These are phyloP conservation scores for Cercophora scortea DNA, from an alignment of 495 filamentous ascomycete genomes.

Conservation along the genomic window DNA sequence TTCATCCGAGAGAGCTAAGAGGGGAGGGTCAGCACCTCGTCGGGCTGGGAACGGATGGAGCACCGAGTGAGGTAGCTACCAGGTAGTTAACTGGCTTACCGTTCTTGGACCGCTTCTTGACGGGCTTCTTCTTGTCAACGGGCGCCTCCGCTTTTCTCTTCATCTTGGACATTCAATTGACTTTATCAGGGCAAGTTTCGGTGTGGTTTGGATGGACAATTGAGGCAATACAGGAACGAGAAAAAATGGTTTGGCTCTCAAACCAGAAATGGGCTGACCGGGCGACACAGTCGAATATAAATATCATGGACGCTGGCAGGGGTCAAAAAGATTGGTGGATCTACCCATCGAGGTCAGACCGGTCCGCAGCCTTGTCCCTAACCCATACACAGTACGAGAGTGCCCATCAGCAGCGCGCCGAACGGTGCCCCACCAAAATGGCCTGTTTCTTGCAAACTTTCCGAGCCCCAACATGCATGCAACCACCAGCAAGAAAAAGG, in stretches of 20 bases:
- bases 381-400: too few relatives aligned
- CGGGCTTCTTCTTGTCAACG: conserved; percentile 24
- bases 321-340: too few relatives aligned
- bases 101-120: conserved; percentile 38
- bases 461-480: too few relatives aligned
- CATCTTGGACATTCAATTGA: conserved; percentile 29
- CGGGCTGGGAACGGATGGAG: neutral
- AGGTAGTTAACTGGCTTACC: conserved; percentile 25
- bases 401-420: too few relatives aligned
- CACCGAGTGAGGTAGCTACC: too few relatives aligned
- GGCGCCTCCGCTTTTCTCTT: conserved; percentile 41
- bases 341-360: too few relatives aligned
- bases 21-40: conserved; percentile 10
- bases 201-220: neutral
- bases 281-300: too few relatives aligned
- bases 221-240: neutral
- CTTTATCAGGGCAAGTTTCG: neutral
- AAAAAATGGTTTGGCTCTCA: neutral
- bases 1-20: conserved; percentile 31
- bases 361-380: too few relatives aligned
- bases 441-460: too few relatives aligned
- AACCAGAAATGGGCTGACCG: conserved; percentile 18
- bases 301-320: too few relatives aligned
- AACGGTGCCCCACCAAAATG: too few relatives aligned
- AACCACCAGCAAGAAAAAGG: too few relatives aligned